phyloP scores from a whole-genome alignment of 257 asterid species.

The Oldenlandia corymbosa region DNA sequence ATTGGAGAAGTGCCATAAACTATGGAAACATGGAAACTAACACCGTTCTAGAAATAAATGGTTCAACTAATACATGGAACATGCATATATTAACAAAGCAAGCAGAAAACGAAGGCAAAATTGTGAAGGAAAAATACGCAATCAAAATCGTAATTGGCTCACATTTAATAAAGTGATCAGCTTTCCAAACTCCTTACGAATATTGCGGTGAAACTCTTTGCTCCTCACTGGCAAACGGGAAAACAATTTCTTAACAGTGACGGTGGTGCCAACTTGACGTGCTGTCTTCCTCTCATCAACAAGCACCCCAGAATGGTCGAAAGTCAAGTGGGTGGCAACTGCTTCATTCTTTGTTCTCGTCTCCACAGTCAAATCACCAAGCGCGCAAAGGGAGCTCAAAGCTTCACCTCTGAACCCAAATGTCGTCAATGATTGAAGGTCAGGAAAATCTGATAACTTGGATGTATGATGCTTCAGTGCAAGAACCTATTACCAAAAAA shows the following conservation, averaged over 20 bases:
- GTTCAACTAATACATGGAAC: not conserved
- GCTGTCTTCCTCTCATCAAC: conserved; percentile 76
- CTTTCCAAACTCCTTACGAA: conserved; percentile 89
- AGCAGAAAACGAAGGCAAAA: not conserved
- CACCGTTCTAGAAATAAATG: not conserved
- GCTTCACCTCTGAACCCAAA: conserved; percentile 99
- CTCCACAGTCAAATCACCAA: conserved; percentile 86
- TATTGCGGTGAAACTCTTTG: conserved; percentile 75
- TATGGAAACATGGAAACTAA: not conserved
- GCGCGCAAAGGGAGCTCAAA: conserved; percentile 81
- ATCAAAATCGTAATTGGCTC: conserved; percentile 22
- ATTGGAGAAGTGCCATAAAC: not conserved
- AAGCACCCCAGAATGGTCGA: conserved; percentile 57
- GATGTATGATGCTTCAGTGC: conserved; percentile 93
- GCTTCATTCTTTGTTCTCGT: conserved; percentile 72
- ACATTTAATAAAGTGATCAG: conserved; percentile 80
- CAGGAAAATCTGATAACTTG: conserved; percentile 73
- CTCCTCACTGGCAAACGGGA: conserved; percentile 87
- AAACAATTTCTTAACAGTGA: conserved; percentile 83
- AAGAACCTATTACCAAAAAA: conserved; percentile 52
- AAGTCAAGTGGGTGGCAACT: conserved; percentile 85
- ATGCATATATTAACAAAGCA: not conserved
- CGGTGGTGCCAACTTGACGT: conserved; percentile 88
- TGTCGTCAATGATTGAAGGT: conserved; percentile 72
- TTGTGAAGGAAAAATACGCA: not conserved